Evolutionary conservation across 2,329 filamentous ascomycete genomes (phyloP), one percentile per base, ranked within the genome.

Genomic region (Graphium sp.): DNA sequence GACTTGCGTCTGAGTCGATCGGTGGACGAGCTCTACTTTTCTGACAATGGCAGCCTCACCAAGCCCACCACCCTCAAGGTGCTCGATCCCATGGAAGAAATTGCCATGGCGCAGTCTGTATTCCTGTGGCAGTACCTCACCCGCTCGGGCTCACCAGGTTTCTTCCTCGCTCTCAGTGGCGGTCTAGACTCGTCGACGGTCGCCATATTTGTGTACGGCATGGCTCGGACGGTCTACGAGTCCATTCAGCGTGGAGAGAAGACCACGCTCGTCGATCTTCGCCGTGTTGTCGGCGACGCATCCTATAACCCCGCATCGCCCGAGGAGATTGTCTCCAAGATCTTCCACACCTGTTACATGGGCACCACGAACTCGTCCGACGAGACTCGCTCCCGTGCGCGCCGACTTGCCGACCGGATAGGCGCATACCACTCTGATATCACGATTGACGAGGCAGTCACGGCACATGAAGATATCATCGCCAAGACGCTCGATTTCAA

Each of bases 391-490:
- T 54, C 53, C 8, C 53, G 72, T 48, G 75, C 81, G 2, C 65
- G 66, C 41, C 57, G 64, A 1, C 58, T 87, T 1, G 47, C 62
- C 5, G 42, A 55, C 4, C 59, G 55, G 5, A 82, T 87, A 29
- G 80, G 79, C 4, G 59, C 66, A 11, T 74, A 83, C 41, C 82
- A 89, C 43, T 59, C 68, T 4, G 66, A 85, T 41, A 55, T 83
- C 24, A 69, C 83, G 41, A 83, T 87, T 32, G 81, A 87, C 42
- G 59, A 61, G 22, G 56, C 53, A n/a, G 71, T 74, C 23, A 66
- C 65, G 6, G 56, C 67, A 1, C 65, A 74, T 37, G 38, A 47
- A 20, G 32, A 37, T 12, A 41, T 49, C 26, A 37, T 49, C 15
- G 31, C 38, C 7, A 36, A 41, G 18, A 39, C 44, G 3, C 34